Evolutionary conservation across 768 basidiomycete genomes (phyloP).

Genomic region (Gyrodon lividus): DNA sequence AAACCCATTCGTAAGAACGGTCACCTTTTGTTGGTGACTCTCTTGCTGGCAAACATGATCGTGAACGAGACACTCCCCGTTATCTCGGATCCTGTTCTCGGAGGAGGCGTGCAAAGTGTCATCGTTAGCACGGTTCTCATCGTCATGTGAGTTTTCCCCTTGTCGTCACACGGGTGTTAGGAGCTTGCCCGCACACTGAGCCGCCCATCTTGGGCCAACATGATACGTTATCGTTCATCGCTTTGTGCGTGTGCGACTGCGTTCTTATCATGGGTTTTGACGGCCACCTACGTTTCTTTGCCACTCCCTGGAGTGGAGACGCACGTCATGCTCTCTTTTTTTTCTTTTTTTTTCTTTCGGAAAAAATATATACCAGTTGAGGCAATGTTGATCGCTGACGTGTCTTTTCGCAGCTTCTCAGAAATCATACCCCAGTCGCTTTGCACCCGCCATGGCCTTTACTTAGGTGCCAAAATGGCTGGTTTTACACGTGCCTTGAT

Average conservation of each 20-base stretch:
- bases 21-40: constrained; percentile 78
- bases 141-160: constrained; percentile 65
- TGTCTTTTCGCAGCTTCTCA: constrained; percentile 56
- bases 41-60: constrained; percentile 88
- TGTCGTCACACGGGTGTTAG: background rate
- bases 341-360: too few relatives aligned
- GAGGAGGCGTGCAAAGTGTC: constrained; percentile 76
- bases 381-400: background rate
- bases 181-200: background rate
- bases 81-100: constrained; percentile 76
- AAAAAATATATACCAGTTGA: too few relatives aligned
- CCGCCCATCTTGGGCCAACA: background rate
- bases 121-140: constrained; percentile 82
- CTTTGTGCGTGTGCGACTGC: background rate
- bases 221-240: background rate
- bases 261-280: background rate
- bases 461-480: constrained; percentile 86
- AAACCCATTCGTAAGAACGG: constrained; percentile 84
- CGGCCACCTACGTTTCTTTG: background rate
- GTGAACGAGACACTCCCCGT: constrained; percentile 87
- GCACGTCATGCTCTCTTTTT: background rate
- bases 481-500: constrained; percentile 66
- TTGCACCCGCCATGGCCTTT: constrained; percentile 89
- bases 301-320: background rate
- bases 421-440: constrained; percentile 92